Conservation (phyloP, 2,329 filamentous ascomycete genomes). For the Ophiocordyceps robertsii region DNA sequence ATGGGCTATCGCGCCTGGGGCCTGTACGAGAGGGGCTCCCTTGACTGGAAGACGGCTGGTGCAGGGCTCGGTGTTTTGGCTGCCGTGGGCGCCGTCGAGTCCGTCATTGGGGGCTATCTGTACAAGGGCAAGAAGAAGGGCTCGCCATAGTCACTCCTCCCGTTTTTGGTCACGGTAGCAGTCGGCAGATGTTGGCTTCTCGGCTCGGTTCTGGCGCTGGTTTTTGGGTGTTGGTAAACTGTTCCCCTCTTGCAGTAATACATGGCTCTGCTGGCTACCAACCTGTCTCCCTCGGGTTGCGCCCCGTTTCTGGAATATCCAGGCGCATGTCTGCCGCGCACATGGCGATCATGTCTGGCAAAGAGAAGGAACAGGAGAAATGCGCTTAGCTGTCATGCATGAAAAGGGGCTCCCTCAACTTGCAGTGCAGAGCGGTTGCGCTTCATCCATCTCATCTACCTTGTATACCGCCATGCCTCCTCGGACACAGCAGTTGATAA, state of each 20-base stretch:
- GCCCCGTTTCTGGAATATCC: not conserved
- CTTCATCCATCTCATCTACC: slow-evolving; percentile 1
- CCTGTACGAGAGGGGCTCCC: slow-evolving; percentile 36
- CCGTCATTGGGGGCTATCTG: slow-evolving; percentile 32
- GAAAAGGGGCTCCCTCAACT: not conserved
- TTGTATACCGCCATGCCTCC: not conserved
- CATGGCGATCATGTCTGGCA: too few species aligned
- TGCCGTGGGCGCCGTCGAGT: slow-evolving; percentile 34
- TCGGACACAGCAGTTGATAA: slow-evolving; percentile 2
- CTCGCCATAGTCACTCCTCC: slow-evolving; percentile 5
- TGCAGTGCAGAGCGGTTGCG: slow-evolving; percentile 1
- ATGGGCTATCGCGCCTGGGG: slow-evolving; percentile 43
- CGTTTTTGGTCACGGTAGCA: not conserved
- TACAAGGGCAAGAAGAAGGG: slow-evolving; percentile 23
- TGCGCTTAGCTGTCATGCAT: too few species aligned
- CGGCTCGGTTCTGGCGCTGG: slow-evolving; percentile 3
- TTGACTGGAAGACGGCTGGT: slow-evolving; percentile 36
- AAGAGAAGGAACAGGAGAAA: too few species aligned
- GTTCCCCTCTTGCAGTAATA: slow-evolving; percentile 1
- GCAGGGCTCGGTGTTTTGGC: slow-evolving; percentile 37
- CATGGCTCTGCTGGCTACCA: not conserved
- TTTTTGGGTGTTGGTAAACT: not conserved
- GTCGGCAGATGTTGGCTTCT: not conserved
- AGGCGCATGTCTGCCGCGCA: too few species aligned
- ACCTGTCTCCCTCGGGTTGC: not conserved